Evolutionary conservation across 2,329 filamentous ascomycete species (phyloP).

Genomic region (Colletotrichum sp.): DNA sequence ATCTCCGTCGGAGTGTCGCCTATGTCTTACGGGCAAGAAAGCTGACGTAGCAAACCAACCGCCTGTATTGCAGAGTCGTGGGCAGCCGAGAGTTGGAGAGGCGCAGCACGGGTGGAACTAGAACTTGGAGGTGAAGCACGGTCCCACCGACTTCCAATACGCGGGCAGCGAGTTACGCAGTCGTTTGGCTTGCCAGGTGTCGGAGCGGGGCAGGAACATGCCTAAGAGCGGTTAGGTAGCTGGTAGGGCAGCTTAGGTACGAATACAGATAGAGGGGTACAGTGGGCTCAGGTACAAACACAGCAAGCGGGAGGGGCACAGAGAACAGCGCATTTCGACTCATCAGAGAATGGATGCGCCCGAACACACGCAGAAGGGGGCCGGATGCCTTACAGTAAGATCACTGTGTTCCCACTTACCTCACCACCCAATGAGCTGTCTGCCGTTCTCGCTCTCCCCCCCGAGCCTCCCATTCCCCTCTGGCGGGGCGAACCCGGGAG

Average conservation of each 20-base stretch:
- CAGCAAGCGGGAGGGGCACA: not conserved
- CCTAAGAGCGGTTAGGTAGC: not conserved
- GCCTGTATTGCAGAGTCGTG: slow-evolving; percentile 15
- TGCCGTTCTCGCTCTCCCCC: slow-evolving; percentile 16
- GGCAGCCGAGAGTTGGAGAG: slow-evolving; percentile 14
- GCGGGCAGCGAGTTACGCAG: slow-evolving; percentile 14
- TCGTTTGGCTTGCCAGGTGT: slow-evolving; percentile 11
- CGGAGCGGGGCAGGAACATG: slow-evolving; percentile 18
- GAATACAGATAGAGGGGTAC: not conserved
- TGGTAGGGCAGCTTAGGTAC: slow-evolving; percentile 2
- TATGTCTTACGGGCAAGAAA: slow-evolving; percentile 17
- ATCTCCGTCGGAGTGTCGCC: slow-evolving; percentile 14
- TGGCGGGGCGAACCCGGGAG: not conserved
- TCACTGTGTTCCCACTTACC: not conserved
- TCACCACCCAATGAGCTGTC: not conserved
- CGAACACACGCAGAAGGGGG: not conserved
- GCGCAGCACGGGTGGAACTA: slow-evolving; percentile 21
- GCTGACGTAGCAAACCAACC: slow-evolving; percentile 23
- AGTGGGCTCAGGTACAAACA: not conserved
- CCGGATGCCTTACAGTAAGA: not conserved
- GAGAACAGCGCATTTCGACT: not conserved
- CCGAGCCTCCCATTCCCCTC: not conserved
- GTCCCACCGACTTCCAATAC: slow-evolving; percentile 16
- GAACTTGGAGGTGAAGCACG: slow-evolving; percentile 22
- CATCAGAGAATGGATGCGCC: not conserved